phyloP scores from a whole-genome alignment of 768 basidiomycete species.

The Chlorophyllum brunneum region DNA sequence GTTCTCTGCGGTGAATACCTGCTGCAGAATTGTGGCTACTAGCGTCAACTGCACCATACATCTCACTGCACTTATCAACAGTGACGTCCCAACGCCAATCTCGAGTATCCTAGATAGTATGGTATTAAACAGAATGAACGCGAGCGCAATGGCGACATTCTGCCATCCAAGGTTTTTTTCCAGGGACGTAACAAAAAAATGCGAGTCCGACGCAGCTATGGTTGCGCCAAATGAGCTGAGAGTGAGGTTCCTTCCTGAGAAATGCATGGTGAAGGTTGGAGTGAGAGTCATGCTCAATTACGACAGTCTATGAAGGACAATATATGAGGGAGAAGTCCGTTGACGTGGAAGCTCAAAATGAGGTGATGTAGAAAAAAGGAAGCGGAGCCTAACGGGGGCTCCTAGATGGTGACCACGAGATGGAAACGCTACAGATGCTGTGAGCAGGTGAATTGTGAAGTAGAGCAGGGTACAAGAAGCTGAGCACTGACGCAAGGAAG shows the following conservation, averaged over 20 bases:
- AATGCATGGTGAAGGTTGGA: background rate
- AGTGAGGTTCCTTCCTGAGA: too few relatives aligned
- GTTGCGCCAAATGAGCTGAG: too few relatives aligned
- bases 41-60: constrained; percentile 77
- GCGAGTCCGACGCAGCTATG: background rate
- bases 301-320: background rate
- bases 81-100: constrained; percentile 64
- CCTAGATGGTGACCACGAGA: too few relatives aligned
- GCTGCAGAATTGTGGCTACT: constrained; percentile 65
- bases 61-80: constrained; percentile 66
- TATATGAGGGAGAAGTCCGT: background rate
- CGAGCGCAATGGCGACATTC: constrained; percentile 74
- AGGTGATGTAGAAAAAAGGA: too few relatives aligned
- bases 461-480: too few relatives aligned
- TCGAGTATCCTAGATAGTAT: constrained; percentile 58
- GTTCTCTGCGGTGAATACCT: constrained; percentile 72
- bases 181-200: background rate
- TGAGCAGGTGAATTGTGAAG: too few relatives aligned
- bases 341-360: too few relatives aligned
- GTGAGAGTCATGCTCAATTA: background rate
- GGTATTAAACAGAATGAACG: constrained; percentile 74
- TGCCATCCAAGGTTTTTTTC: constrained; percentile 47
- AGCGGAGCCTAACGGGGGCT: too few relatives aligned
- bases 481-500: too few relatives aligned
- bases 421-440: too few relatives aligned